phyloP scores from a whole-genome alignment of 768 basidiomycete genomes.

The Lactarius akahatsu region DNA sequence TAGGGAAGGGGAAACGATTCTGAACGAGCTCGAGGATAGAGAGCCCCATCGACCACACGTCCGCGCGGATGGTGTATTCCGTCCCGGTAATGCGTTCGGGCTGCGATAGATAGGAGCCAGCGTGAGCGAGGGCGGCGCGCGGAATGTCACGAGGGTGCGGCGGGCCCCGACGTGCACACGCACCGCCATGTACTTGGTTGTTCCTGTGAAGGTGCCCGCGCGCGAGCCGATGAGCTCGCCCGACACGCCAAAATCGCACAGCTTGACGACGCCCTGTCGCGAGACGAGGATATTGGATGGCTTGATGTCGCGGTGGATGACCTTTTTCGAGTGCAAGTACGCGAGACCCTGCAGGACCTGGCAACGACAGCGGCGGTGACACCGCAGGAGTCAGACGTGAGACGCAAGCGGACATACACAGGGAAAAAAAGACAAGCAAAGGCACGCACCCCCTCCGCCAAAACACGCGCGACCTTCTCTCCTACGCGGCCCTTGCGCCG shows the following conservation, averaged over 20 bases:
- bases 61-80: constrained; percentile 87
- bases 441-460: constrained; percentile 77
- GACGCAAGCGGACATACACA: not conserved
- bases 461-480: constrained; percentile 77
- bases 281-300: constrained; percentile 86
- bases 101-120: constrained; percentile 37
- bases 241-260: constrained; percentile 92
- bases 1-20: constrained; percentile 88
- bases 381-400: not conserved
- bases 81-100: constrained; percentile 88
- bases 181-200: constrained; percentile 94
- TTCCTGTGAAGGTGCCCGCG: constrained; percentile 92
- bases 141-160: not conserved
- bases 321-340: constrained; percentile 81
- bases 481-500: constrained; percentile 69
- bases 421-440: not conserved
- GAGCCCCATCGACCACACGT: constrained; percentile 94
- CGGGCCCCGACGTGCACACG: constrained; percentile 37
- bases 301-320: constrained; percentile 91
- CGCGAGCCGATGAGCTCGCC: constrained; percentile 83
- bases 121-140: not conserved
- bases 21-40: constrained; percentile 86
- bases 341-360: constrained; percentile 79
- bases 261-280: constrained; percentile 79
- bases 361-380: not conserved